Evolutionary conservation across 306 rosid species (phyloP).

Genomic region (Ceratonia siliqua): DNA sequence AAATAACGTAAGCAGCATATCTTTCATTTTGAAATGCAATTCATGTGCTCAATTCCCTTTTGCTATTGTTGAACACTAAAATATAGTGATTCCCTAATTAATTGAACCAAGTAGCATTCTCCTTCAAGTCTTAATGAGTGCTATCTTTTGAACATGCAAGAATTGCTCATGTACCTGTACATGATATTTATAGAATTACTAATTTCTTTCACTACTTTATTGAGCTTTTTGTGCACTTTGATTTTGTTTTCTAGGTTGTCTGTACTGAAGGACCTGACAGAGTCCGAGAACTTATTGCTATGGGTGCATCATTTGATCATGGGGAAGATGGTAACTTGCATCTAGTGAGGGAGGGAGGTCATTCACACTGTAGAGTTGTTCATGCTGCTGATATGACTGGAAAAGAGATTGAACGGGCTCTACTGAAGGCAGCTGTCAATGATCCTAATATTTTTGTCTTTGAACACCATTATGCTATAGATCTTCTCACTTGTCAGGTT

Average conservation of each 20-base stretch:
- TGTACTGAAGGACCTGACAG: constrained; percentile 99
- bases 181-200: constrained; percentile 4
- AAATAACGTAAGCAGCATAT: not conserved
- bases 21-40: constrained; percentile 25
- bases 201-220: constrained; percentile 7
- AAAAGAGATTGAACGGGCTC: constrained; percentile 87
- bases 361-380: constrained; percentile 85
- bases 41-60: not conserved
- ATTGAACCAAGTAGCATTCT: not conserved
- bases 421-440: constrained; percentile 60
- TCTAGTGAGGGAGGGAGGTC: constrained; percentile 90
- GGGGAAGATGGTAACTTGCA: constrained; percentile 95
- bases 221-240: constrained; percentile 14
- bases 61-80: not conserved
- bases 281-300: constrained; percentile 85
- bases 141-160: constrained; percentile 9
- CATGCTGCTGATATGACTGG: constrained; percentile 99
- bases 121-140: constrained; percentile 9
- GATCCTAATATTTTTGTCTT: constrained; percentile 84
- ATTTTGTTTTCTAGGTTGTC: constrained; percentile 69
- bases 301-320: constrained; percentile 93
- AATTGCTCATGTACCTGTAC: not conserved
- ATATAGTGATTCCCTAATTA: not conserved
- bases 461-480: constrained; percentile 89
- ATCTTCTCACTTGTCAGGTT: constrained; percentile 90